Evolutionary conservation across 2,329 filamentous ascomycete genomes (phyloP), one percentile per base, ranked within the genome.

Genomic region (Fusarium verrucosum): DNA sequence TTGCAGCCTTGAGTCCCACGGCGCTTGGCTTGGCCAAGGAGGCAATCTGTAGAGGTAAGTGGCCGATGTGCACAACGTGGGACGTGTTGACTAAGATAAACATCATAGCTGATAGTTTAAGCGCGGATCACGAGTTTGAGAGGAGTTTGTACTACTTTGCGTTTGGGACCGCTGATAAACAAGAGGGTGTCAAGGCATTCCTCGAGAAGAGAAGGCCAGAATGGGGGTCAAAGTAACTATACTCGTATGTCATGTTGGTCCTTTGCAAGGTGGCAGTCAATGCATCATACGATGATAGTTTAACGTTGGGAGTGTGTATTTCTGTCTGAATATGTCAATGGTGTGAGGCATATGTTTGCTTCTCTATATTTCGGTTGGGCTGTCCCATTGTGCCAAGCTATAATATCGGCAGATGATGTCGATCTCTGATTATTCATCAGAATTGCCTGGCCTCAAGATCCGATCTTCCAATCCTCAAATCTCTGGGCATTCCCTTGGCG

Each of bases 141-240:
- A 66, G 75, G 32, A 70, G 68, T 53, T 55, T 79, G 37, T 78
- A 79, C 54, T 78, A 77, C 47, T 70, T 70, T 55, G 73, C 76
- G 4, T 78, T 78, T 57, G 73, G 74, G 14, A 75, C 73, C 1
- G 38, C 45, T 19, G 73, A 76, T 38, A 76, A 75, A 45, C 53
- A 58, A 22, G 73, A 75, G 49, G 73, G 73, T 26, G 70, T 75
- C 17, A 56, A 53, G 9, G 73, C 74, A 8, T 75, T 76, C 45
- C 58, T 76, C 8, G 68, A 74, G 26, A 76, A 70, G 63, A 62
- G 69, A 5, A 43, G 53, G 13, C 68, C 69, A 5, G 46, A 54
- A 8, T 71, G 69, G 69, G 58, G 59, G 17, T 16, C 41, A 6
- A 40, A 33, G 35, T 70, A 42, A 52, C 37, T 33, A 14, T 33